Percentiles rank a stretch among this genome's conserved stretches.
phyloP scores from a whole-genome alignment of 169 alveolate genomes.

The Eimeria zaria region DNA sequence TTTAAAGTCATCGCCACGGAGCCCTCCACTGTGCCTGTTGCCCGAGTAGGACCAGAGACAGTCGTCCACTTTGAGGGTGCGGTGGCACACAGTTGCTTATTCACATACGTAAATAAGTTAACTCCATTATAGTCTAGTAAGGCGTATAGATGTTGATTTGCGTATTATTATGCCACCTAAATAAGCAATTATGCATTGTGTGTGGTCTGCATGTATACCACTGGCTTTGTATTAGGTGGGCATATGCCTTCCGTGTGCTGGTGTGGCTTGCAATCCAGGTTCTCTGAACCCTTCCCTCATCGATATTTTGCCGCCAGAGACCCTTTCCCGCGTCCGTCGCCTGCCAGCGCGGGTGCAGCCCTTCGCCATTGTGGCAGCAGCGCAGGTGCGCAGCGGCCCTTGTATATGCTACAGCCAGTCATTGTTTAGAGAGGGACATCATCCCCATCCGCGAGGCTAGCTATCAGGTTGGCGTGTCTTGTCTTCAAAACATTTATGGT shows the following conservation, averaged over 20 bases:
- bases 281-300: slow-evolving; percentile 72
- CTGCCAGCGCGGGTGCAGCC: slow-evolving; percentile 84
- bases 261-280: slow-evolving; percentile 44
- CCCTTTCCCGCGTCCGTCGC: slow-evolving; percentile 75
- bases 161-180: not conserved
- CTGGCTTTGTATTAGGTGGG: not conserved
- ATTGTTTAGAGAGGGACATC: not conserved
- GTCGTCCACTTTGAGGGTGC: slow-evolving; percentile 62
- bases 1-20: slow-evolving; percentile 88
- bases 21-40: slow-evolving; percentile 69
- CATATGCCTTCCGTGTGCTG: not conserved
- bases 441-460: not conserved
- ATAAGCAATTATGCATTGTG: not conserved
- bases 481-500: not conserved
- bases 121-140: not conserved
- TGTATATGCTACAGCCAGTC: not conserved
- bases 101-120: not conserved
- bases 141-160: not conserved
- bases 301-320: slow-evolving; percentile 77
- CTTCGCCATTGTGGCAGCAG: slow-evolving; percentile 78
- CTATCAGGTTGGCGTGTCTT: not conserved
- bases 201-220: not conserved
- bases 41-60: slow-evolving; percentile 85
- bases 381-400: slow-evolving; percentile 61
- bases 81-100: not conserved